Conservation (phyloP, 352 stramenopile species). For the Globisporangium cylindrosporum region DNA sequence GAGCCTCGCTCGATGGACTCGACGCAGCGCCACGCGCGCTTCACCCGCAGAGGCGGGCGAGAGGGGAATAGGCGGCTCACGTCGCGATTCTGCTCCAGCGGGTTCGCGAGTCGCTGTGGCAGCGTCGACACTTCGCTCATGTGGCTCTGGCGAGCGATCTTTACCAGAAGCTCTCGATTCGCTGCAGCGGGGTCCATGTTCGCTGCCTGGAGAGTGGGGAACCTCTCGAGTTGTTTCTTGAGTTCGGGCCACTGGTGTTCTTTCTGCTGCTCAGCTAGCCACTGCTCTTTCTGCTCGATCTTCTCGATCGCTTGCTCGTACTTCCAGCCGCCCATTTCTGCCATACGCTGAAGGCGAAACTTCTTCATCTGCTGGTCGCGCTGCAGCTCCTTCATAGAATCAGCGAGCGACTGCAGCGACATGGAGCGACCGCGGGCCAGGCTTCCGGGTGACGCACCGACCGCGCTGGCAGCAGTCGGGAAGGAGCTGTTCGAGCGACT, state of each 20-base stretch:
- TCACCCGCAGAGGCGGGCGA: constrained; percentile 69
- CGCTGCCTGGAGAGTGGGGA: constrained; percentile 19
- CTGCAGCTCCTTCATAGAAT: constrained; percentile 79
- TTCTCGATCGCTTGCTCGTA: constrained; percentile 57
- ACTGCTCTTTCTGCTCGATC: constrained; percentile 52
- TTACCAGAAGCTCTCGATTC: constrained; percentile 22
- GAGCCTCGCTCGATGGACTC: constrained; percentile 75
- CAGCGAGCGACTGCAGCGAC: constrained; percentile 49
- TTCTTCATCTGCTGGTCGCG: constrained; percentile 86
- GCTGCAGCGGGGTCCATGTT: constrained; percentile 14
- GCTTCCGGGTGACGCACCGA: not conserved
- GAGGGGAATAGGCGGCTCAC: constrained; percentile 47
- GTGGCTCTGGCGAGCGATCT: constrained; percentile 28
- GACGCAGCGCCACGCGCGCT: constrained; percentile 82
- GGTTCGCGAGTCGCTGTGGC: constrained; percentile 55
- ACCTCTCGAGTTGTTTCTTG: constrained; percentile 35
- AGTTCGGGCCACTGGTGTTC: constrained; percentile 67
- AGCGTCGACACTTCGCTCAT: constrained; percentile 59
- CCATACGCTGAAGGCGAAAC: constrained; percentile 55
- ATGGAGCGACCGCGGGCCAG: constrained; percentile 13
- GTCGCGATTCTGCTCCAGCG: constrained; percentile 65
- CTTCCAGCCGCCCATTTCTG: constrained; percentile 74
- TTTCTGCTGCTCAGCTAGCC: constrained; percentile 49
- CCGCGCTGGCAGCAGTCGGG: constrained; percentile 1
- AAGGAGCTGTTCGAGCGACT: constrained; percentile 16